Evolutionary conservation across 2,329 filamentous ascomycete genomes (phyloP).

Genomic region (Epichloe hybrida): DNA sequence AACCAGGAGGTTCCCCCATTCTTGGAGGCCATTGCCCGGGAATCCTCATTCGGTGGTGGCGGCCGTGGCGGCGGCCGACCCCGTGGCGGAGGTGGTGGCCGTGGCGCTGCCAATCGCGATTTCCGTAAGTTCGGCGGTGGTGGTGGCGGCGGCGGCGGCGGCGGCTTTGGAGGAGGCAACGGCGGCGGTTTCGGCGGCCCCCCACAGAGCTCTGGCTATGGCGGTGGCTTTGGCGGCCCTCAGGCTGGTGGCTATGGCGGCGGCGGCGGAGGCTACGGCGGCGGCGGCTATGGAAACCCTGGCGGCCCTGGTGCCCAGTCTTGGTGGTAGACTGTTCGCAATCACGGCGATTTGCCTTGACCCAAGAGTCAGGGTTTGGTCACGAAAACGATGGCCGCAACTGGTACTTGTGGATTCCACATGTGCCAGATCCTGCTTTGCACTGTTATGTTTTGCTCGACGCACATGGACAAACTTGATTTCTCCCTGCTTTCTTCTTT

Average conservation of each 20-base stretch:
- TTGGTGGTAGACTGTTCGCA: conserved; percentile 41
- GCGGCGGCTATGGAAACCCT: conserved; percentile 48
- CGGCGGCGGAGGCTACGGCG: conserved; percentile 27
- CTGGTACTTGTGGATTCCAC: conserved; percentile 6
- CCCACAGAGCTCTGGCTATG: conserved; percentile 23
- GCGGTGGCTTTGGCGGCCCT: conserved; percentile 21
- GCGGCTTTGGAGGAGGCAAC: conserved; percentile 25
- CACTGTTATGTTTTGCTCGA: background rate
- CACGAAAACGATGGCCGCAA: conserved; percentile 1
- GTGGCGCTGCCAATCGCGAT: conserved; percentile 67
- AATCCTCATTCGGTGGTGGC: conserved; percentile 72
- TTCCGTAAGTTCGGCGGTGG: conserved; percentile 67
- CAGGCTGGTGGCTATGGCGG: conserved; percentile 26
- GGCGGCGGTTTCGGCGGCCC: conserved; percentile 20
- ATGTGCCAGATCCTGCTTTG: conserved; percentile 4
- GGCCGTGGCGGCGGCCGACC: conserved; percentile 45
- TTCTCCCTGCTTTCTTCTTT: conserved; percentile 8
- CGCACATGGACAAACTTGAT: background rate
- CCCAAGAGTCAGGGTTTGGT: background rate
- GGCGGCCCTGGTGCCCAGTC: conserved; percentile 54
- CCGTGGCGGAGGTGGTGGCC: conserved; percentile 46
- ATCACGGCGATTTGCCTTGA: conserved; percentile 2
- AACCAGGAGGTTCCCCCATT: conserved; percentile 94
- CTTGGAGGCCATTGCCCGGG: conserved; percentile 93
- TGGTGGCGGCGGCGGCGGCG: conserved; percentile 22